phyloP scores from a whole-genome alignment of 1,139 yeast species.

The Protomyces macrosporus region DNA sequence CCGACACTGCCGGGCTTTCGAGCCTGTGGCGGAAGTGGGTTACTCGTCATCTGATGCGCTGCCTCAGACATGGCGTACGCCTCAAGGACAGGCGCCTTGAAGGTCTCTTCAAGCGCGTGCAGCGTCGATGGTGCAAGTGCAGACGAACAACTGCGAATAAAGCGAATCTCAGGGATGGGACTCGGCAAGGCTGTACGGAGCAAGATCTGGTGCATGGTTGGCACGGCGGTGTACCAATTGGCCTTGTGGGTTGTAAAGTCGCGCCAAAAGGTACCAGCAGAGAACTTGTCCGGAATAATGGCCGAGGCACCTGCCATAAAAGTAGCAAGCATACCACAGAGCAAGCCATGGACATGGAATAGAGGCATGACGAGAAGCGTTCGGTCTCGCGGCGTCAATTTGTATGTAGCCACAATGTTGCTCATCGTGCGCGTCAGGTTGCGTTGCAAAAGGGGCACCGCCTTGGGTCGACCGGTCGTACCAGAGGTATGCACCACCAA shows the following conservation, averaged over 20 bases:
- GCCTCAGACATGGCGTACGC: slow-evolving; percentile 80
- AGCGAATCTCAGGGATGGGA: slow-evolving; percentile 51
- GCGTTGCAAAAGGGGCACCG: slow-evolving; percentile 60
- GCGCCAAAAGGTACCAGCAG: slow-evolving; percentile 55
- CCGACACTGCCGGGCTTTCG: slow-evolving; percentile 69
- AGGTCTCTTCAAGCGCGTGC: slow-evolving; percentile 49
- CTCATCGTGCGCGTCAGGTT: slow-evolving; percentile 55
- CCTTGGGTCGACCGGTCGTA: slow-evolving; percentile 64
- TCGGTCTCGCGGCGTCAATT: slow-evolving; percentile 46
- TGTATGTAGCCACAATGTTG: slow-evolving; percentile 55
- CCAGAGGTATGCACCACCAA: slow-evolving; percentile 65
- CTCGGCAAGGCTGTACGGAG: slow-evolving; percentile 49
- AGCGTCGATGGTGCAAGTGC: slow-evolving; percentile 61
- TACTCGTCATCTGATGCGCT: slow-evolving; percentile 65
- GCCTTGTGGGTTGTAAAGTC: slow-evolving; percentile 50
- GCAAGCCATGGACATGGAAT: slow-evolving; percentile 66
- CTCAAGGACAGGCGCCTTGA: slow-evolving; percentile 61
- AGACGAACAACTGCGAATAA: slow-evolving; percentile 63
- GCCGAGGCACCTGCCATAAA: slow-evolving; percentile 57
- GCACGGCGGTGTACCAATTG: slow-evolving; percentile 69
- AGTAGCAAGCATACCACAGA: slow-evolving; percentile 58
- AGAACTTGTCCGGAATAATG: slow-evolving; percentile 53
- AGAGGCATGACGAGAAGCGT: slow-evolving; percentile 66
- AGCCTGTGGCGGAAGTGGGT: slow-evolving; percentile 57
- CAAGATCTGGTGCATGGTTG: slow-evolving; percentile 63